These are phyloP conservation scores for Pythium insidiosum DNA, from an alignment of 352 stramenopile genomes.

Conservation along the genomic window DNA sequence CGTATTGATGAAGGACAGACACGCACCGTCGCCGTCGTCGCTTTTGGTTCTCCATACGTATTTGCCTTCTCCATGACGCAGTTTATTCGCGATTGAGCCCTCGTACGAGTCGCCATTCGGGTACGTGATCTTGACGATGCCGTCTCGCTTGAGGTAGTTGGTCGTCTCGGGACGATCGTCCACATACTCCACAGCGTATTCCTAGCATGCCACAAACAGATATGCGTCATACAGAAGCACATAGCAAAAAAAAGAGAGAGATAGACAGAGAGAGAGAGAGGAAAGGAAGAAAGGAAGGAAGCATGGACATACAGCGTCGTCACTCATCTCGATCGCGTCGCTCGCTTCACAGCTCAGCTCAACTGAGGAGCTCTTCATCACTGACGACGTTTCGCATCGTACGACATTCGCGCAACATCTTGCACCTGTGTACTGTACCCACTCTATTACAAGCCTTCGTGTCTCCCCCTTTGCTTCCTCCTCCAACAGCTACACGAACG, in stretches of 20 bases:
- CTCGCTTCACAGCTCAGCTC: no score
- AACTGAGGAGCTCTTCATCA: no score
- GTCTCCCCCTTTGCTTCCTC: no score
- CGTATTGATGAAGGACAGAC: no score
- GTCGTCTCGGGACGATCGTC: constrained; percentile 80
- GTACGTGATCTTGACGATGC: constrained; percentile 86
- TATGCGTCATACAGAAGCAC: no score
- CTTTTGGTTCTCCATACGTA: constrained; percentile 81
- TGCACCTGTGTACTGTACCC: no score
- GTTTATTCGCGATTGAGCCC: constrained; percentile 61
- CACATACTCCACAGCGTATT: constrained; percentile 80
- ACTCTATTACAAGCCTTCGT: no score
- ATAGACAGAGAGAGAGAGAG: not conserved
- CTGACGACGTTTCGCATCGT: no score
- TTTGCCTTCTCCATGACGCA: constrained; percentile 83
- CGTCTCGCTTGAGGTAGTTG: constrained; percentile 80
- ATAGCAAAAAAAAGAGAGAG: not conserved
- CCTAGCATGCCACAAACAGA: no score
- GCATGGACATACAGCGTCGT: constrained; percentile 27
- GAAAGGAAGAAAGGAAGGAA: not conserved
- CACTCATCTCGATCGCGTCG: constrained; percentile 22
- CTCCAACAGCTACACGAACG: no score
- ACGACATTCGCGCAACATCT: no score
- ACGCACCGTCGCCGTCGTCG: constrained; percentile 50
- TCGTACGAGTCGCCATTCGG: constrained; percentile 88